A percentile compares a stretch with the other conserved stretches of the same genome.
Conservation (phyloP, 2,329 filamentous ascomycete species). For the Fusarium sp. region DNA sequence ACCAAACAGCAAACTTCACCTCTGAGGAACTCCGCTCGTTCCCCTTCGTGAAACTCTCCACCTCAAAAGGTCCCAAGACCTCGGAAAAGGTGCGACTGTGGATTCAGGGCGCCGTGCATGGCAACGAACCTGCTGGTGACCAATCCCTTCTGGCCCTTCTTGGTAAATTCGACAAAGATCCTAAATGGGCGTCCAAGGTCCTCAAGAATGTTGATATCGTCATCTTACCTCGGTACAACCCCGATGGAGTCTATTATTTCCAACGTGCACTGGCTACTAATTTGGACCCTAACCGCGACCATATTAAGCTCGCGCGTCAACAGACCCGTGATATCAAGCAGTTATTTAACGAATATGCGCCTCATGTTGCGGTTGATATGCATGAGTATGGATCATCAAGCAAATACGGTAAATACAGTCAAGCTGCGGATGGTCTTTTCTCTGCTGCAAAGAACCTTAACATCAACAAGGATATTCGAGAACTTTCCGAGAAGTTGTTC, state of each 20-base stretch:
- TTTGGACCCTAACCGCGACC: conserved; percentile 52
- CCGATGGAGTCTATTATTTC: conserved; percentile 53
- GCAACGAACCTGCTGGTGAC: conserved; percentile 52
- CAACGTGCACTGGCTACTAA: conserved; percentile 49
- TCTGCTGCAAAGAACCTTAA: conserved; percentile 53
- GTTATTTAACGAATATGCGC: conserved; percentile 45
- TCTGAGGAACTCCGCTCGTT: conserved; percentile 35
- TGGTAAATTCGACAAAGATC: conserved; percentile 48
- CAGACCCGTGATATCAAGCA: conserved; percentile 51
- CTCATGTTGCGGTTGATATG: conserved; percentile 51
- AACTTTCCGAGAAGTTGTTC: conserved; percentile 49
- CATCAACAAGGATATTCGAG: conserved; percentile 49
- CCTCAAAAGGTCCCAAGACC: conserved; percentile 2
- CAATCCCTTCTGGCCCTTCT: conserved; percentile 49
- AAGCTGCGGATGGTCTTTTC: conserved; percentile 50
- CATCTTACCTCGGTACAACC: conserved; percentile 51
- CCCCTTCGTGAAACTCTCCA: conserved; percentile 35
- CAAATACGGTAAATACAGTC: conserved; percentile 40
- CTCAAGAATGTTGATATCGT: conserved; percentile 49
- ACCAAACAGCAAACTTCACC: conserved; percentile 33
- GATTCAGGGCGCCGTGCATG: conserved; percentile 51
- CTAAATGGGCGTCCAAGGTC: conserved; percentile 47
- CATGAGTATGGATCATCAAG: conserved; percentile 49
- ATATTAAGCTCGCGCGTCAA: conserved; percentile 50
- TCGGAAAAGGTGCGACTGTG: conserved; percentile 49